Evolutionary conservation across 306 rosid species (phyloP).

Genomic region (Chamaecrista fasciculata): DNA sequence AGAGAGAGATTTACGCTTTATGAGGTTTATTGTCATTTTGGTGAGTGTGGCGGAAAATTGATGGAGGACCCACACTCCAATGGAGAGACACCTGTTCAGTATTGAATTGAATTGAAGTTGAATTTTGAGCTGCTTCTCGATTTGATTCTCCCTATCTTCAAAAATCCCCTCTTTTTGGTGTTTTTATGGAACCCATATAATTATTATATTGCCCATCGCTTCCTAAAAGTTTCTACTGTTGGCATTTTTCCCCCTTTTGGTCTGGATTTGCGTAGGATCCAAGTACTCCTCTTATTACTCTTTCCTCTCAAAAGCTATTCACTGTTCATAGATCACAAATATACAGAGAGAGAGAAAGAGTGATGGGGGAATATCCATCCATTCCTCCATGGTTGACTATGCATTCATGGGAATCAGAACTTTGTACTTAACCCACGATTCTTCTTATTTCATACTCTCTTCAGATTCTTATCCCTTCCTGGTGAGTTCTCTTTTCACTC

Average conservation of each 20-base stretch:
- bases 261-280: slow-evolving; percentile 54
- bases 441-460: slow-evolving; percentile 40
- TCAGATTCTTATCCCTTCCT: slow-evolving; percentile 39
- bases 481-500: slow-evolving; percentile 40
- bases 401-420: slow-evolving; percentile 39
- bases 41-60: slow-evolving; percentile 45
- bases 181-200: slow-evolving; percentile 23
- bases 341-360: slow-evolving; percentile 1
- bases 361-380: slow-evolving; percentile 2
- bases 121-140: slow-evolving; percentile 32
- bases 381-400: slow-evolving; percentile 38
- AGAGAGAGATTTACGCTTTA: slow-evolving; percentile 26
- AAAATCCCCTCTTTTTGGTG: slow-evolving; percentile 30
- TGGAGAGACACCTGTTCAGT: slow-evolving; percentile 29
- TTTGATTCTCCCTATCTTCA: slow-evolving; percentile 33
- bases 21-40: slow-evolving; percentile 55
- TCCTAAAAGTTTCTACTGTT: slow-evolving; percentile 36
- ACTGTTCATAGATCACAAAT: no score
- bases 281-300: slow-evolving; percentile 50
- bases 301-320: slow-evolving; percentile 24
- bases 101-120: slow-evolving; percentile 23
- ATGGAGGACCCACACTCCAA: slow-evolving; percentile 48
- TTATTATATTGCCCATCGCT: slow-evolving; percentile 3
- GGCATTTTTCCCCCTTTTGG: slow-evolving; percentile 32
- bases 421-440: slow-evolving; percentile 55